Percentiles rank a stretch among this genome's conserved stretches.
phyloP scores from a whole-genome alignment of 2,329 filamentous ascomycete species.

The Trematosphaeria pertusa region DNA sequence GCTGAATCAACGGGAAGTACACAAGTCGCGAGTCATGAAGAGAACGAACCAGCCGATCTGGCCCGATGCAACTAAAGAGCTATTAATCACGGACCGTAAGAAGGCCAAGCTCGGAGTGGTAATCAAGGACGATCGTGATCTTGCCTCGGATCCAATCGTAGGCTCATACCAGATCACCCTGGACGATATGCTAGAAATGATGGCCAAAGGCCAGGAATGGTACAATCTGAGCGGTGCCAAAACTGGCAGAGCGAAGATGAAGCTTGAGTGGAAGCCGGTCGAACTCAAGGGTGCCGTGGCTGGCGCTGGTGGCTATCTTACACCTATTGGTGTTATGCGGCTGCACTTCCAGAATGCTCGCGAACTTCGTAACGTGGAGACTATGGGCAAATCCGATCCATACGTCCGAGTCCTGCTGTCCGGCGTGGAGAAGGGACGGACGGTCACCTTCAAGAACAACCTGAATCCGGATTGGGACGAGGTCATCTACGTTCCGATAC shows the following conservation, averaged over 20 bases:
- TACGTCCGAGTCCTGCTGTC: conserved; percentile 89
- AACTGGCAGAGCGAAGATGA: conserved; percentile 87
- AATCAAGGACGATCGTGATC: conserved; percentile 93
- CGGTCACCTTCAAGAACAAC: conserved; percentile 95
- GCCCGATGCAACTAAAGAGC: conserved; percentile 89
- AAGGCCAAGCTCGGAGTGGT: conserved; percentile 88
- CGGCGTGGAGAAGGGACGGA: conserved; percentile 87
- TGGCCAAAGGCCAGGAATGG: conserved; percentile 94
- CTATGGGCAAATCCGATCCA: conserved; percentile 95
- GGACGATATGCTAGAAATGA: conserved; percentile 89
- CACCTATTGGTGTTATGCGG: conserved; percentile 93
- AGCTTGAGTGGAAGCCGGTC: conserved; percentile 93
- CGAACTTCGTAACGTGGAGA: conserved; percentile 89
- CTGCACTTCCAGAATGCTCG: conserved; percentile 86
- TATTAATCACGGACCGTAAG: conserved; percentile 93
- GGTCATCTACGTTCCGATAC: conserved; percentile 90
- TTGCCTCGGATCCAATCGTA: conserved; percentile 81
- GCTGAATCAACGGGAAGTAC: conserved; percentile 90
- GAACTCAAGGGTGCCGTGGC: conserved; percentile 78
- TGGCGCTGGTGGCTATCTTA: conserved; percentile 86
- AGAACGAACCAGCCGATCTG: conserved; percentile 97
- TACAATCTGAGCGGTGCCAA: conserved; percentile 84
- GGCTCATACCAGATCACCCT: conserved; percentile 96
- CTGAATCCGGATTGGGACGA: conserved; percentile 96
- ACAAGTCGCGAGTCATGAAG: conserved; percentile 90